Evolutionary conservation across 1,139 yeast species (phyloP).

Genomic region (Suhomyces atakaporum): DNA sequence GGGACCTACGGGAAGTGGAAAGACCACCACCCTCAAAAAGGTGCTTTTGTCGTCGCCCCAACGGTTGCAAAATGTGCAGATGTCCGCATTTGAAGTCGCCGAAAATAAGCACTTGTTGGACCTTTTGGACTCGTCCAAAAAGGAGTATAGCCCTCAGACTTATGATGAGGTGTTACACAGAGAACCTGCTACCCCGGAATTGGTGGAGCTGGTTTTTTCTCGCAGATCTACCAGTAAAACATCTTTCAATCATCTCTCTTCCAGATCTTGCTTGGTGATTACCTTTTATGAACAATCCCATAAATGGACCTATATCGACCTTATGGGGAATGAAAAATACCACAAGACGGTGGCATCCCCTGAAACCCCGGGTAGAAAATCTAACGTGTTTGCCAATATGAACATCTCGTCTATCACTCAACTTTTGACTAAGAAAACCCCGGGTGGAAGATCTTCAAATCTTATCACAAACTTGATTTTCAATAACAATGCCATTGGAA

Average conservation of each 20-base stretch:
- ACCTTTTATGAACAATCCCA: constrained; percentile 24
- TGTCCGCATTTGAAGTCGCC: constrained; percentile 35
- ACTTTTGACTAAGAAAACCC: constrained; percentile 19
- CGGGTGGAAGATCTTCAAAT: constrained; percentile 26
- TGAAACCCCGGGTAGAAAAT: constrained; percentile 5
- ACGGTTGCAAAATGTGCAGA: constrained; percentile 2
- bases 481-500: constrained; percentile 18
- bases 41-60: constrained; percentile 16
- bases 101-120: constrained; percentile 31
- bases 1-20: constrained; percentile 41
- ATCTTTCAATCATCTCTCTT: constrained; percentile 23
- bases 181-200: constrained; percentile 6
- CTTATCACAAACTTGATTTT: constrained; percentile 33
- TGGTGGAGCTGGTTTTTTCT: constrained; percentile 22
- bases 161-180: constrained; percentile 21
- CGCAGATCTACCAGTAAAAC: constrained; percentile 25
- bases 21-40: constrained; percentile 30
- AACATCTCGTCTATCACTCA: constrained; percentile 35
- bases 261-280: constrained; percentile 32
- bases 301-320: constrained; percentile 30
- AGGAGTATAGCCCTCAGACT: constrained; percentile 11
- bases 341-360: constrained; percentile 13
- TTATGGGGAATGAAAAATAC: constrained; percentile 36
- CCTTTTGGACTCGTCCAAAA: constrained; percentile 22
- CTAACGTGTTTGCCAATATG: constrained; percentile 31